A percentile compares a stretch with the other conserved stretches of the same genome.
These are phyloP conservation scores for Leccinum arenicola DNA, from an alignment of 768 basidiomycete species.

Conservation along the genomic window DNA sequence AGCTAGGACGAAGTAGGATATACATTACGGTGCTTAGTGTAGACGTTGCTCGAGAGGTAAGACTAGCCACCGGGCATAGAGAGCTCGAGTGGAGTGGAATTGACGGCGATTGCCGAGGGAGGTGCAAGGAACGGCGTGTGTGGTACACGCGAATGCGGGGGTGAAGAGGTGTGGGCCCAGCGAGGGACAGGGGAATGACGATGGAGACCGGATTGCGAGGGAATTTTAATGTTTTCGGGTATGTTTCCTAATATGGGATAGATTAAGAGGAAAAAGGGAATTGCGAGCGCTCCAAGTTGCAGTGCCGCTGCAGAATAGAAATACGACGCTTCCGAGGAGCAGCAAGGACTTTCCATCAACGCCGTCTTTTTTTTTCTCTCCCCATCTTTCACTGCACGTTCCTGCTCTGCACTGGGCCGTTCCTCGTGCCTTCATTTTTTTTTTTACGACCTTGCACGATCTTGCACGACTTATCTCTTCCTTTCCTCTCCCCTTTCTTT, in stretches of 20 bases:
- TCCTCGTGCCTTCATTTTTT: slow-evolving; percentile 34
- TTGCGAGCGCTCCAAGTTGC: slow-evolving; percentile 9
- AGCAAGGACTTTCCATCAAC: slow-evolving; percentile 32
- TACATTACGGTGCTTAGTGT: not conserved
- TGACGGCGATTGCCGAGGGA: slow-evolving; percentile 17
- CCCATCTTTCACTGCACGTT: slow-evolving; percentile 20
- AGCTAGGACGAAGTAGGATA: slow-evolving; percentile 4
- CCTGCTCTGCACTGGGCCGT: slow-evolving; percentile 27
- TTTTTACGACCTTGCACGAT: slow-evolving; percentile 63
- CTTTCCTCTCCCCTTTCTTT: slow-evolving; percentile 38
- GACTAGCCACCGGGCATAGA: not conserved
- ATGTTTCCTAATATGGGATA: slow-evolving; percentile 2
- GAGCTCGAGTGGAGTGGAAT: slow-evolving; percentile 4
- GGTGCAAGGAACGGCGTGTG: not conserved
- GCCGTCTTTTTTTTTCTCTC: slow-evolving; percentile 31
- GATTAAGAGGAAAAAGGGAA: slow-evolving; percentile 19
- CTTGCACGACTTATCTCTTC: slow-evolving; percentile 59
- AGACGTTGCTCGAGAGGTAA: not conserved
- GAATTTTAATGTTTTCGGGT: slow-evolving; percentile 2
- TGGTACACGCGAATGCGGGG: not conserved
- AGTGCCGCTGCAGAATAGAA: slow-evolving; percentile 32
- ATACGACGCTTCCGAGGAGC: slow-evolving; percentile 32
- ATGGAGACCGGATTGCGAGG: not conserved
- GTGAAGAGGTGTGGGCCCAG: not conserved
- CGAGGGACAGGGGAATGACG: not conserved